Evolutionary conservation across 495 filamentous ascomycete genomes (phyloP).

Genomic region (Neurospora sublineolata): DNA sequence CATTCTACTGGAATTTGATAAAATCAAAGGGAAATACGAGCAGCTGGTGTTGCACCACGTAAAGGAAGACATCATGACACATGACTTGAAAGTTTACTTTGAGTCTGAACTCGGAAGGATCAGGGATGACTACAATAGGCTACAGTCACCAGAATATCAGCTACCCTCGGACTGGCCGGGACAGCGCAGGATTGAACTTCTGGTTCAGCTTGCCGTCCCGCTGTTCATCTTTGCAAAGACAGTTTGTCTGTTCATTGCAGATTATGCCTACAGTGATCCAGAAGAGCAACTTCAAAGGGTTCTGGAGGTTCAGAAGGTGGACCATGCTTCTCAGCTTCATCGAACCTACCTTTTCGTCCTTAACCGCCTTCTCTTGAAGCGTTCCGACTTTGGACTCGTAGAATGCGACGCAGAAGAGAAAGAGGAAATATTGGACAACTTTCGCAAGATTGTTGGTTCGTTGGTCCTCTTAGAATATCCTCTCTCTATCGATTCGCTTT

Average conservation of each 20-base stretch:
- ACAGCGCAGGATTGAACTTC: slow-evolving; percentile 10
- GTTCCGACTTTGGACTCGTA: not conserved
- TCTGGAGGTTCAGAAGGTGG: slow-evolving; percentile 14
- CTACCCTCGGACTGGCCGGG: slow-evolving; percentile 31
- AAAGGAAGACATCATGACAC: slow-evolving; percentile 15
- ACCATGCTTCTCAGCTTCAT: slow-evolving; percentile 18
- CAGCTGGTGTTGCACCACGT: slow-evolving; percentile 24
- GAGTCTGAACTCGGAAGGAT: slow-evolving; percentile 11
- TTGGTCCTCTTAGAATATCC: slow-evolving; percentile 17
- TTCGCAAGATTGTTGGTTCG: slow-evolving; percentile 16
- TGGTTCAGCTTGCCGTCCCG: slow-evolving; percentile 28
- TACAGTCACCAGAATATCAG: not conserved
- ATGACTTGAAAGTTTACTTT: slow-evolving; percentile 28
- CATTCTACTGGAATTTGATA: slow-evolving; percentile 23
- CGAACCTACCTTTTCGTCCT: slow-evolving; percentile 25
- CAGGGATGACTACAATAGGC: slow-evolving; percentile 12
- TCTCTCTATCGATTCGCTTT: not conserved
- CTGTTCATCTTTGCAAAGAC: slow-evolving; percentile 37
- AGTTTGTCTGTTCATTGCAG: slow-evolving; percentile 28
- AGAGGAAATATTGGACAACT: not conserved
- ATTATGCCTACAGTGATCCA: slow-evolving; percentile 12
- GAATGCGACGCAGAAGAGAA: not conserved
- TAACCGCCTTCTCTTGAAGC: slow-evolving; percentile 11
- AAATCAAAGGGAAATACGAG: slow-evolving; percentile 18
- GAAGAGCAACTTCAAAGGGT: slow-evolving; percentile 16